These are phyloP conservation scores for Wickerhamomyces pijperi DNA, from an alignment of 805 yeast species.

Conservation along the genomic window DNA sequence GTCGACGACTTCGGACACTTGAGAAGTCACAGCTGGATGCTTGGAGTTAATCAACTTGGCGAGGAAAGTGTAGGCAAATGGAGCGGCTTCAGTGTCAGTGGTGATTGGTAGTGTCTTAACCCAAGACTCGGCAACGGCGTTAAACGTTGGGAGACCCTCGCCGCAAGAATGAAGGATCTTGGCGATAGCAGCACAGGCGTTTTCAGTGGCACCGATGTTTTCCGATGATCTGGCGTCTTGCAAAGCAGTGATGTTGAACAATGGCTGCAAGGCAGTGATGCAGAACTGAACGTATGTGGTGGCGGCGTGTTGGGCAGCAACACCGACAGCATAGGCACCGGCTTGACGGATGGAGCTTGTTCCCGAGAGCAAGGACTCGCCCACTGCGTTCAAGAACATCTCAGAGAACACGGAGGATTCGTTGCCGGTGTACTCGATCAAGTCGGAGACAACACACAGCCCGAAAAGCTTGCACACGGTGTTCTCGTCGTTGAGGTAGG, in stretches of 20 bases:
- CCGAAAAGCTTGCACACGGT: slow-evolving; percentile 68
- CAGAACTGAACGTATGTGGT: slow-evolving; percentile 48
- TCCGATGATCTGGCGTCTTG: slow-evolving; percentile 85
- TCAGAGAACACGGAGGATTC: slow-evolving; percentile 54
- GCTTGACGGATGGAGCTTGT: slow-evolving; percentile 76
- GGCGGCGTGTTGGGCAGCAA: slow-evolving; percentile 77
- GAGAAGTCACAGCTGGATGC: slow-evolving; percentile 45
- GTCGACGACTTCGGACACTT: slow-evolving; percentile 53
- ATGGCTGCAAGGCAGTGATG: slow-evolving; percentile 59
- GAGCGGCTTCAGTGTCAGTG: slow-evolving; percentile 83
- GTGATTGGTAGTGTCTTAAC: slow-evolving; percentile 68
- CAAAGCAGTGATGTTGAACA: slow-evolving; percentile 58
- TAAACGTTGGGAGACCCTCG: slow-evolving; percentile 46
- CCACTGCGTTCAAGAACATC: slow-evolving; percentile 49
- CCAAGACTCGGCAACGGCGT: slow-evolving; percentile 65
- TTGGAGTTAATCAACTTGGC: slow-evolving; percentile 57
- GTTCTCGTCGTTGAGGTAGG: slow-evolving; percentile 54
- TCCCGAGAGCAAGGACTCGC: slow-evolving; percentile 54
- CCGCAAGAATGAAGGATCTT: slow-evolving; percentile 63
- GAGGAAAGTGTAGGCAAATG: slow-evolving; percentile 68
- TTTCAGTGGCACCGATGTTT: slow-evolving; percentile 79
- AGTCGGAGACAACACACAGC: slow-evolving; percentile 66
- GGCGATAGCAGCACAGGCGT: slow-evolving; percentile 72
- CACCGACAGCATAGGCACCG: slow-evolving; percentile 76
- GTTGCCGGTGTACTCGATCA: slow-evolving; percentile 71